Evolutionary conservation across 2,329 filamentous ascomycete genomes (phyloP), one percentile per base, ranked within the genome.

Genomic region (Gnomoniopsis smithogilvyi): DNA sequence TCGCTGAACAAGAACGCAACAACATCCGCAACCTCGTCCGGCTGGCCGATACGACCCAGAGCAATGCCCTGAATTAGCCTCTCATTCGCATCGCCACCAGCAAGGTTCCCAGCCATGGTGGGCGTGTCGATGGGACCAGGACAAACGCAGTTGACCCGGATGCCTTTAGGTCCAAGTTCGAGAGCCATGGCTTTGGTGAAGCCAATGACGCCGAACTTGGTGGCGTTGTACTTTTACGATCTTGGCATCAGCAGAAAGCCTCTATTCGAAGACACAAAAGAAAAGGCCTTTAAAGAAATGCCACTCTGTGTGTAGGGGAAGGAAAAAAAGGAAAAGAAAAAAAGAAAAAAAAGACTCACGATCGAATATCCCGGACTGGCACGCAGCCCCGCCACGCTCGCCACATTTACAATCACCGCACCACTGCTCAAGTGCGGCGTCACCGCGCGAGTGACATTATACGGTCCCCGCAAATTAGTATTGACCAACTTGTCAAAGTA

Each of bases 1-100:
- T 77, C 79, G 3, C 77, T 75, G 11, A 80, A 75, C 55, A 84
- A 68, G 61, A 81, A 84, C 41, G 82, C 59, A 2, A 81, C 72
- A 17, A 80, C 70, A 15, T 64, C 65, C 2, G 67, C 68, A 51
- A 70, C 61, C 41, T 69, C 67, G 24, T 69, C 68, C 0, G 67
- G 66, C 12, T 54, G 66, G 1, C 67, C 68, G 58, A 67, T 64
- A 24, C 67, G 64, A 6, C 67, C 66, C 24, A 70, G 55, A 10
- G 67, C 66, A 38, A 69, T 63, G 1, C 45, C 66, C 50, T 62
- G 64, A 38, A 65, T 62, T 58, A 67, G 64, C 12, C 54, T 50
- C 3, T 72, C 67, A 7, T 79, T 72, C 1, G 64, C 62, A 49
- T 78, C 77, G 0, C 72, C 70, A 0, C 81, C 81, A 53, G 72